phyloP scores from a whole-genome alignment of 768 basidiomycete species.

The Plicaturopsis crispa region DNA sequence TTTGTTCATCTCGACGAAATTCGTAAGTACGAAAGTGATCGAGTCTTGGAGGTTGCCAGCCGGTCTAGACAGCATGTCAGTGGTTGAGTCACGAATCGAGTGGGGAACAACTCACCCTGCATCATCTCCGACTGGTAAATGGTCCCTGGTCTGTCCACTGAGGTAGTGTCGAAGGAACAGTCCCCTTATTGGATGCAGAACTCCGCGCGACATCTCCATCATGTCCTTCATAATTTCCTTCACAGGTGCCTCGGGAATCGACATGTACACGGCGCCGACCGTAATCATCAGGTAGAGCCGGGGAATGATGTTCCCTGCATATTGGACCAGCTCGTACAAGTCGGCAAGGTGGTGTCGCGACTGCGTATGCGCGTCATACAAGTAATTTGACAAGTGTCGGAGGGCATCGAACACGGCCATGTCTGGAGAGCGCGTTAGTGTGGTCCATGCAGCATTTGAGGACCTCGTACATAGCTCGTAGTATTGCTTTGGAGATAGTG shows the following conservation, averaged over 20 bases:
- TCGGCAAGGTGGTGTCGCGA: slow-evolving; percentile 95
- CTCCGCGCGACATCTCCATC: slow-evolving; percentile 99
- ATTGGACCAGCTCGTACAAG: slow-evolving; percentile 99
- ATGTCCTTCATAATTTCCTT: slow-evolving; percentile 99
- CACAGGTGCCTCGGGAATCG: slow-evolving; percentile 90
- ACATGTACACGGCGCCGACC: slow-evolving; percentile 99
- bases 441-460: slow-evolving; percentile 4
- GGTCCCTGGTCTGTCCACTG: slow-evolving; percentile 92
- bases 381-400: slow-evolving; percentile 90
- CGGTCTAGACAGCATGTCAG: slow-evolving; percentile 66
- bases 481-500: slow-evolving; percentile 93
- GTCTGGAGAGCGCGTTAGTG: slow-evolving; percentile 30
- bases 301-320: slow-evolving; percentile 93
- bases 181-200: slow-evolving; percentile 94
- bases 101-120: slow-evolving; percentile 50
- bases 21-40: slow-evolving; percentile 91
- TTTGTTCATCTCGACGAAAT: slow-evolving; percentile 99
- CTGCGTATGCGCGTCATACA: slow-evolving; percentile 91
- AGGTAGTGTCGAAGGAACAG: slow-evolving; percentile 95
- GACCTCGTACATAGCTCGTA: slow-evolving; percentile 83
- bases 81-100: not conserved
- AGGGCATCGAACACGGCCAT: slow-evolving; percentile 99
- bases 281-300: slow-evolving; percentile 98
- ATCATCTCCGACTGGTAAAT: slow-evolving; percentile 84
- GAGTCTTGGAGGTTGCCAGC: slow-evolving; percentile 91